phyloP scores from a whole-genome alignment of 2,329 filamentous ascomycete genomes.

The Graphilbum sp. region DNA sequence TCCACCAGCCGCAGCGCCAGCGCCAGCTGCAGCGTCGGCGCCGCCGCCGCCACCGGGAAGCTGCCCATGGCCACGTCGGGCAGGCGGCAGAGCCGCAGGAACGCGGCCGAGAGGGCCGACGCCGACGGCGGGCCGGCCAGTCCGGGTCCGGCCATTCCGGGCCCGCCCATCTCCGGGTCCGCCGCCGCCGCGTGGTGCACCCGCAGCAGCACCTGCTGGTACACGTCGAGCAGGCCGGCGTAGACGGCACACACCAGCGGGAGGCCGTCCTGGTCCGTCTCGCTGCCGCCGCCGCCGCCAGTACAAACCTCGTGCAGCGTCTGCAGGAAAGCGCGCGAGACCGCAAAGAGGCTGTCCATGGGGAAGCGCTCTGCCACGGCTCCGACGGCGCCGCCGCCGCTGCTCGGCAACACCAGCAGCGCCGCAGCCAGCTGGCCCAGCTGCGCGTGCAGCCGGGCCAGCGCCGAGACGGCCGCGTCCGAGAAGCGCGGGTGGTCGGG shows the following conservation, averaged over 20 bases:
- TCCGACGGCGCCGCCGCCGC: background rate
- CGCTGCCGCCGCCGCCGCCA: too few species aligned
- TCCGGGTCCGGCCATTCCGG: too few species aligned
- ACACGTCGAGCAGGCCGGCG: constrained; percentile 22
- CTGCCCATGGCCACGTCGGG: constrained; percentile 24
- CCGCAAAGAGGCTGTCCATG: constrained; percentile 23
- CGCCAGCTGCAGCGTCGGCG: constrained; percentile 24
- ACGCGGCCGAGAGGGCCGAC: background rate
- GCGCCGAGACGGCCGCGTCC: too few species aligned
- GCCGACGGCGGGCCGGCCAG: background rate
- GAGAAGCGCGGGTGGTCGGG: too few species aligned
- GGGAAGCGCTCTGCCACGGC: constrained; percentile 16
- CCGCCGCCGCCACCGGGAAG: constrained; percentile 22
- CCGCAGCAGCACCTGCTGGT: constrained; percentile 21
- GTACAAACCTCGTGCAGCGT: constrained; percentile 13
- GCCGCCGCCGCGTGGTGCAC: constrained; percentile 9
- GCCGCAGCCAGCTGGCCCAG: too few species aligned
- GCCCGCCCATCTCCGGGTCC: too few species aligned
- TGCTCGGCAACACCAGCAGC: too few species aligned
- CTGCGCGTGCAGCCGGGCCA: too few species aligned
- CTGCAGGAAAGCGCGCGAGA: constrained; percentile 21
- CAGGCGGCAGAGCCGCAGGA: constrained; percentile 21
- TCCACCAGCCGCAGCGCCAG: constrained; percentile 25
- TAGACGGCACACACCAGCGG: constrained; percentile 24
- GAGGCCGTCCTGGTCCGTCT: background rate